phyloP scores from a whole-genome alignment of 768 basidiomycete genomes.

The Rhodosporidiobolus odoratus region DNA sequence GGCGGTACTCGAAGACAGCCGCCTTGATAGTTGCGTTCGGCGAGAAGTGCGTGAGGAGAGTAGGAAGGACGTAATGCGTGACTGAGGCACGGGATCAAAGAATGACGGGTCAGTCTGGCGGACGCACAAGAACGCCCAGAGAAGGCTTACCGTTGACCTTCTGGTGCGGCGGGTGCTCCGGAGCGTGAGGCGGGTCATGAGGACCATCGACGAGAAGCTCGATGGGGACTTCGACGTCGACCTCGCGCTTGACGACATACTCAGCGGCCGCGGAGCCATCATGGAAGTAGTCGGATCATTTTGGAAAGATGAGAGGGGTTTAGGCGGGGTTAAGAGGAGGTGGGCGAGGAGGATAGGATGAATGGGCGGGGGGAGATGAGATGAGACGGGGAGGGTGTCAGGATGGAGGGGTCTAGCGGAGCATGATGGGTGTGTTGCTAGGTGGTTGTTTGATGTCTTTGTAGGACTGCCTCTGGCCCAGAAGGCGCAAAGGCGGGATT shows the following conservation, averaged over 20 bases:
- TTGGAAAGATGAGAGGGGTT: no score
- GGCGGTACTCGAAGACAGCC: slow-evolving; percentile 33
- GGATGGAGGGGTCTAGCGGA: no score
- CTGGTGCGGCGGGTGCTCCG: slow-evolving; percentile 5
- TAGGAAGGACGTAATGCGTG: slow-evolving; percentile 39
- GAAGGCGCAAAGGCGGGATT: no score
- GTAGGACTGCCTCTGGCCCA: no score
- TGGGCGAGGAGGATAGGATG: no score
- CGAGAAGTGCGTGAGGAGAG: slow-evolving; percentile 33
- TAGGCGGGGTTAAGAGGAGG: no score
- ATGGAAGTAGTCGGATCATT: slow-evolving; percentile 46
- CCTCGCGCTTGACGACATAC: not conserved
- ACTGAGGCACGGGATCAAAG: not conserved
- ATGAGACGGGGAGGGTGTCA: no score
- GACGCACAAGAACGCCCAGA: no score
- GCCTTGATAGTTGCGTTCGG: slow-evolving; percentile 35
- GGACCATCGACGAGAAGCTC: slow-evolving; percentile 4
- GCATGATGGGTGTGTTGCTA: no score
- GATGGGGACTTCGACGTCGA: slow-evolving; percentile 15
- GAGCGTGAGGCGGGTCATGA: slow-evolving; percentile 3
- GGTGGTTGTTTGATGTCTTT: no score
- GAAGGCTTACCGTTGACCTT: slow-evolving; percentile 20
- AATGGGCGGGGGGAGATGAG: no score
- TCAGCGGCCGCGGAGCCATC: slow-evolving; percentile 10
- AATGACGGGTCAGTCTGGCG: no score